phyloP scores from a whole-genome alignment of 257 asterid species.

The Leonotis leonurus region DNA sequence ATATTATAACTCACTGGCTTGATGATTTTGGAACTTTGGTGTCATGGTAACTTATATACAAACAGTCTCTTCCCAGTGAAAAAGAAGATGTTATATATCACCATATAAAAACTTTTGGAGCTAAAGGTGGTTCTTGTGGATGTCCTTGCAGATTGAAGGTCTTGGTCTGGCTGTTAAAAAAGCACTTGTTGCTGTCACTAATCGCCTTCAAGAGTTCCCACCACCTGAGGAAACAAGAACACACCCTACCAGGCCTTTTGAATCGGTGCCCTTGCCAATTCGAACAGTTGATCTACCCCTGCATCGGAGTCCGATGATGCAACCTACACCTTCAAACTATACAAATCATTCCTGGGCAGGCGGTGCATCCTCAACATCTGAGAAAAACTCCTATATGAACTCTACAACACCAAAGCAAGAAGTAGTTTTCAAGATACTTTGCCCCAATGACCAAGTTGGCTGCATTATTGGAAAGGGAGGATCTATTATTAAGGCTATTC shows the following conservation, averaged over 20 bases:
- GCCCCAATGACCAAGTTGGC: constrained; percentile 54
- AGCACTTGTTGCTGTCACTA: constrained; percentile 55
- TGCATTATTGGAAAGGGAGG: constrained; percentile 74
- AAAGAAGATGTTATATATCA: not conserved
- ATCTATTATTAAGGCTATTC: constrained; percentile 40
- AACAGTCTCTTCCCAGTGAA: not conserved
- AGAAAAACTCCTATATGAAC: constrained; percentile 23
- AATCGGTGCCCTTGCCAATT: constrained; percentile 25
- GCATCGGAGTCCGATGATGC: constrained; percentile 30
- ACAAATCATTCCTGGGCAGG: constrained; percentile 19
- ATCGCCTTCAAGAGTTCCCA: constrained; percentile 59
- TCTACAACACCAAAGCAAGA: constrained; percentile 30
- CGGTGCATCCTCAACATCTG: constrained; percentile 20
- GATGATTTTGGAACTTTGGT: not conserved
- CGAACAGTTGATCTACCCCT: constrained; percentile 28
- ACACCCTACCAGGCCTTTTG: constrained; percentile 22
- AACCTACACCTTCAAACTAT: constrained; percentile 32
- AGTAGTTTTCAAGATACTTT: constrained; percentile 57
- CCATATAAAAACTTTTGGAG: not conserved
- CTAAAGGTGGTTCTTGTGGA: not conserved
- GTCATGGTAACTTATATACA: not conserved
- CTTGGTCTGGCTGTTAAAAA: constrained; percentile 49
- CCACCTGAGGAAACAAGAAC: constrained; percentile 30
- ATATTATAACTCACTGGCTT: not conserved
- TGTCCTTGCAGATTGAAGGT: constrained; percentile 50